These are phyloP conservation scores for Marasmius sp. DNA, from an alignment of 1,284 basidiomycete genomes.

Conservation along the genomic window DNA sequence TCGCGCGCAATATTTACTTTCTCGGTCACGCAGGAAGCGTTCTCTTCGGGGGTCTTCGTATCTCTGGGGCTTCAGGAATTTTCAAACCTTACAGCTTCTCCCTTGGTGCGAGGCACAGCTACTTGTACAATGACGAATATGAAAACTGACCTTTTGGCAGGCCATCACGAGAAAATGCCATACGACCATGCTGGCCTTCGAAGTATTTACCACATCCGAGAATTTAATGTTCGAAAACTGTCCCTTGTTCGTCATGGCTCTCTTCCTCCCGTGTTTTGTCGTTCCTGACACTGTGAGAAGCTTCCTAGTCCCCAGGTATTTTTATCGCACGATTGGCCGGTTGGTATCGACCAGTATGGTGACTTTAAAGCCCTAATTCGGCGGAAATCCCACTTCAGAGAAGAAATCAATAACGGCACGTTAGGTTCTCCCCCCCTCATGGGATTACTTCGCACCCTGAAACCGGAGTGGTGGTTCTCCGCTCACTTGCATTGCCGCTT, in stretches of 20 bases:
- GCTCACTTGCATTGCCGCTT: conserved; percentile 92
- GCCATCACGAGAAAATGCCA: conserved; percentile 72
- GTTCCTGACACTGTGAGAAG: conserved; percentile 31
- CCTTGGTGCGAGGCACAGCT: conserved; percentile 52
- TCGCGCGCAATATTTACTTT: conserved; percentile 97
- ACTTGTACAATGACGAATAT: conserved; percentile 1
- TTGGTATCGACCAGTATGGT: conserved; percentile 82
- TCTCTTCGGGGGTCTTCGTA: conserved; percentile 82
- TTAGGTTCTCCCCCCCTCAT: conserved; percentile 92
- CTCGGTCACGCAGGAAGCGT: conserved; percentile 92
- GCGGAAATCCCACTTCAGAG: conserved; percentile 80
- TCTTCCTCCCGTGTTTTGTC: conserved; percentile 5
- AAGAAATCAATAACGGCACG: conserved; percentile 70
- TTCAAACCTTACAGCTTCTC: conserved; percentile 84
- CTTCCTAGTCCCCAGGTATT: conserved; percentile 72
- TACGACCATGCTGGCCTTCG: conserved; percentile 71
- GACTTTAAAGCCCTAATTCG: conserved; percentile 67
- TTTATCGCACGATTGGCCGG: conserved; percentile 97
- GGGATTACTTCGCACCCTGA: conserved; percentile 71
- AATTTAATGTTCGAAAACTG: conserved; percentile 81
- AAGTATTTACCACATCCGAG: conserved; percentile 90
- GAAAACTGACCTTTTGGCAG: conserved; percentile 34
- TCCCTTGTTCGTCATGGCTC: conserved; percentile 60
- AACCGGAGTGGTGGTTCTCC: conserved; percentile 93
- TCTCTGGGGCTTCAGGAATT: conserved; percentile 92